Conservation (phyloP, 768 basidiomycete species). For the Kwoniella pini region DNA sequence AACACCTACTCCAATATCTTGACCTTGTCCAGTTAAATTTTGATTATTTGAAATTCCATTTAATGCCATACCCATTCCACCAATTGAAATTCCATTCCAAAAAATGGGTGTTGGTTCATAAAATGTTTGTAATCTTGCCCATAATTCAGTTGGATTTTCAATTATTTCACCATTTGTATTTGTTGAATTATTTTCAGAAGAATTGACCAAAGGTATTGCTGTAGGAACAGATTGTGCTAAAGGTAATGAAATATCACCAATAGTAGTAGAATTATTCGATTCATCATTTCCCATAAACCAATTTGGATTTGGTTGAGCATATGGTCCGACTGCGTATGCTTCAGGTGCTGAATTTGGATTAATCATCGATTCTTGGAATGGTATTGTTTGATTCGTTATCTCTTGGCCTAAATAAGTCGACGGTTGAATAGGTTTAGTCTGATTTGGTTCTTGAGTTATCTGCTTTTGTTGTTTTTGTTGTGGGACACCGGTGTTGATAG, state of each 20-base stretch:
- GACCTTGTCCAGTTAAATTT: neutral
- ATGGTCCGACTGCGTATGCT: conserved; percentile 13
- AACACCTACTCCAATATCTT: neutral
- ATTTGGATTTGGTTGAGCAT: conserved; percentile 10
- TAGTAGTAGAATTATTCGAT: neutral
- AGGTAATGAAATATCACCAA: conserved; percentile 13
- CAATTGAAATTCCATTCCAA: conserved; percentile 29
- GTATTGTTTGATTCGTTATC: neutral
- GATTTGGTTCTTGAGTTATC: neutral
- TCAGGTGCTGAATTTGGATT: conserved; percentile 17
- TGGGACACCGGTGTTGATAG: neutral
- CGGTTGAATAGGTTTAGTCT: neutral
- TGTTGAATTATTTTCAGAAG: neutral
- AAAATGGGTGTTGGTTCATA: conserved; percentile 41
- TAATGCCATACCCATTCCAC: conserved; percentile 6
- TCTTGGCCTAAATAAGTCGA: conserved; percentile 2
- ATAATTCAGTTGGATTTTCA: conserved; percentile 30
- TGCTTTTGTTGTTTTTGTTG: neutral
- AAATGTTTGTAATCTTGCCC: conserved; percentile 47
- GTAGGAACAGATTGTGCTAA: conserved; percentile 18
- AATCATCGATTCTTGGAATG: conserved; percentile 12
- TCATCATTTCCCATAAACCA: conserved; percentile 4
- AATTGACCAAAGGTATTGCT: conserved; percentile 1
- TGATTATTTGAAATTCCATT: too few relatives aligned
- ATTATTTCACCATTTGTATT: neutral